Conservation (phyloP, 352 stramenopile species). For the Plasmopara muralis region DNA sequence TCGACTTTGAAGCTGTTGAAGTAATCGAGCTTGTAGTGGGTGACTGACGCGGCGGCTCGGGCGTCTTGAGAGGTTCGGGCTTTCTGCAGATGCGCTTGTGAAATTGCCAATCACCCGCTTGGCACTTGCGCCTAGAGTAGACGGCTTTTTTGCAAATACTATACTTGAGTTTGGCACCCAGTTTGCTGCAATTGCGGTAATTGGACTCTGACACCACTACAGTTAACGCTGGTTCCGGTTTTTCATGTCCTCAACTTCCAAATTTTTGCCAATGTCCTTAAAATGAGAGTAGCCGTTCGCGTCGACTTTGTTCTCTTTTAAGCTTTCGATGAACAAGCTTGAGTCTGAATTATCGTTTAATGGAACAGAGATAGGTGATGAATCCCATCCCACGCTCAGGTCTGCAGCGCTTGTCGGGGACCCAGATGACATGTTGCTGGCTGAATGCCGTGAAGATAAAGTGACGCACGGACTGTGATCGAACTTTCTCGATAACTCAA, state of each 20-base stretch:
- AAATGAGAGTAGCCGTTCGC: conserved; percentile 86
- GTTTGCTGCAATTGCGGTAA: conserved; percentile 77
- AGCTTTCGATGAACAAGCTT: conserved; percentile 50
- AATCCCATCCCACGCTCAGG: conserved; percentile 46
- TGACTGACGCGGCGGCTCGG: conserved; percentile 24
- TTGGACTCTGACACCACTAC: conserved; percentile 7
- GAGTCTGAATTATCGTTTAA: conserved; percentile 21
- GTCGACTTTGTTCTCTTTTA: conserved; percentile 58
- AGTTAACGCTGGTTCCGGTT: conserved; percentile 3
- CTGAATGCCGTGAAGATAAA: conserved; percentile 2
- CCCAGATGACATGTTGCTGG: conserved; percentile 19
- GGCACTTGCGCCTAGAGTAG: conserved; percentile 74
- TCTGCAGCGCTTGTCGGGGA: conserved; percentile 18
- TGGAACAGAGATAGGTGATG: conserved; percentile 20
- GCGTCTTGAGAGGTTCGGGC: conserved; percentile 51
- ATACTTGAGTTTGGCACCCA: conserved; percentile 77
- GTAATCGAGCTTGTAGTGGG: conserved; percentile 10
- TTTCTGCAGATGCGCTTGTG: conserved; percentile 87
- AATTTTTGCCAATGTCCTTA: conserved; percentile 55
- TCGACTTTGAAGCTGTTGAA: conserved; percentile 8
- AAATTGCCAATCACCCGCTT: conserved; percentile 80
- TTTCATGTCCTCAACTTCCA: conserved; percentile 30
- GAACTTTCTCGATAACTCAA: conserved; percentile 18
- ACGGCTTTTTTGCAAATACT: conserved; percentile 82
- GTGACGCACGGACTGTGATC: conserved; percentile 7